Conservation (phyloP, 2,329 filamentous ascomycete genomes). For the Pseudocercospora fijiensis region DNA sequence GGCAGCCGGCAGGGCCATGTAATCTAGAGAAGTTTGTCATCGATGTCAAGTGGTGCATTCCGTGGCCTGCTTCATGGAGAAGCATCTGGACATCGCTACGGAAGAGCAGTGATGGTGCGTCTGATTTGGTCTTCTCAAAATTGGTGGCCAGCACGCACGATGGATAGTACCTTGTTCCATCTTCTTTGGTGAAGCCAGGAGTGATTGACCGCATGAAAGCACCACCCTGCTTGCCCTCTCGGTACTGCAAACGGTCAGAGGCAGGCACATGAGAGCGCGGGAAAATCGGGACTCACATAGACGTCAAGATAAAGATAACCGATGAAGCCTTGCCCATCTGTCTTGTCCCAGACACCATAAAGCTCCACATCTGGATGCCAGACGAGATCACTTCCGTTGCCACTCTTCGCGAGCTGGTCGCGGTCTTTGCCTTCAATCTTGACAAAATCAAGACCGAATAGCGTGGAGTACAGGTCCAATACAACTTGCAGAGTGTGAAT, state of each 20-base stretch:
- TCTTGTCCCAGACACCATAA: conserved; percentile 18
- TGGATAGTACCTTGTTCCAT: conserved; percentile 17
- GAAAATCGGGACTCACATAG: neutral
- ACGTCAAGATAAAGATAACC: conserved; percentile 23
- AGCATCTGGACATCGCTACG: conserved; percentile 3
- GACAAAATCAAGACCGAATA: conserved; percentile 18
- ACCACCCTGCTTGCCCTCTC: conserved; percentile 3
- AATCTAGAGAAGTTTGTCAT: conserved; percentile 2
- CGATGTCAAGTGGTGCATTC: conserved; percentile 17
- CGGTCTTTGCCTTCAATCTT: conserved; percentile 58
- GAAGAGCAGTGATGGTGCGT: conserved; percentile 12
- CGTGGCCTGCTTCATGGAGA: conserved; percentile 21
- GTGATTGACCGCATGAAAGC: conserved; percentile 8
- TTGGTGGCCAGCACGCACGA: conserved; percentile 5
- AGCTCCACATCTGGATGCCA: conserved; percentile 21
- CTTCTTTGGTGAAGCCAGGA: conserved; percentile 2
- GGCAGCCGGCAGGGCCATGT: conserved; percentile 9
- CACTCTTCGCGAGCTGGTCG: conserved; percentile 50
- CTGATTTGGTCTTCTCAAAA: conserved; percentile 5
- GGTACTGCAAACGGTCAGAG: neutral
- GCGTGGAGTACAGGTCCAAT: conserved; percentile 16
- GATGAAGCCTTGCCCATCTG: conserved; percentile 9
- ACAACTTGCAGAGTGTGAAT: conserved; percentile 5
- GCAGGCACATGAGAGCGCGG: neutral
- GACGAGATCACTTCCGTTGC: conserved; percentile 19